Base-by-base conservation (phyloP, 257 asterid species). In the Solanum corneliomulleri region DNA sequence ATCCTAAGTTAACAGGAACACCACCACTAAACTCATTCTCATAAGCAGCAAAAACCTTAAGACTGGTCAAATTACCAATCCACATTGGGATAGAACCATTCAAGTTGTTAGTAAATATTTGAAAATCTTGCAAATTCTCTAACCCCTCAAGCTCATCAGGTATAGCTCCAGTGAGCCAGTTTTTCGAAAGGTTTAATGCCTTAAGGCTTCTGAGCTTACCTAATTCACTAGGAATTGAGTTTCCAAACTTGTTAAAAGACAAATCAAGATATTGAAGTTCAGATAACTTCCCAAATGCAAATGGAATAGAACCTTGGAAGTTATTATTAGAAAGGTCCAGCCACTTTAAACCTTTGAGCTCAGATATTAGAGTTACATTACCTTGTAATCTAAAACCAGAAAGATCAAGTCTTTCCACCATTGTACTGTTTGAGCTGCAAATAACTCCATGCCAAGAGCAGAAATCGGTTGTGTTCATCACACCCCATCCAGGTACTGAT, bases 241-340 rank as follows among this genome's bases (percentile, higher is more conserved):
- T 94, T 16, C 49, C 92, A 86, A 97, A 94, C 77, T 86, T 91
- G 75, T 97, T 97, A 88, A 93, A 94, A 2, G 99, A 97, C 45
- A 97, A 94, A 94, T 97, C 99, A 89, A 97, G 99, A 92, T 92
- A 93, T 88, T 94, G 94, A 86, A 97, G 98, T 88, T 90, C 89
- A 45, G 94, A 88, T 78, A 97, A 91, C 49, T 93, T 91, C 47
- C 93, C 96, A 75, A 97, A 90, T 41, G 91, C 90, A 70, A 90
- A 88, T 82, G 98, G 98, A 44, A 97, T 97, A 25, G 86, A 44
- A 86, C 98, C 98, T 80, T 88, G 93, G 86, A 97, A 95, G 84
- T 91, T 92, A 92, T 97, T 97, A 89, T 84, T 60, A 44, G 99
- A 97, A 88, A 97, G 98, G 91, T 95, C 99, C 86, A 97, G 98